Percentiles rank a stretch among this genome's conserved stretches.
Evolutionary conservation across 2,329 filamentous ascomycete species (phyloP).

Genomic region (Colletotrichum sp.): DNA sequence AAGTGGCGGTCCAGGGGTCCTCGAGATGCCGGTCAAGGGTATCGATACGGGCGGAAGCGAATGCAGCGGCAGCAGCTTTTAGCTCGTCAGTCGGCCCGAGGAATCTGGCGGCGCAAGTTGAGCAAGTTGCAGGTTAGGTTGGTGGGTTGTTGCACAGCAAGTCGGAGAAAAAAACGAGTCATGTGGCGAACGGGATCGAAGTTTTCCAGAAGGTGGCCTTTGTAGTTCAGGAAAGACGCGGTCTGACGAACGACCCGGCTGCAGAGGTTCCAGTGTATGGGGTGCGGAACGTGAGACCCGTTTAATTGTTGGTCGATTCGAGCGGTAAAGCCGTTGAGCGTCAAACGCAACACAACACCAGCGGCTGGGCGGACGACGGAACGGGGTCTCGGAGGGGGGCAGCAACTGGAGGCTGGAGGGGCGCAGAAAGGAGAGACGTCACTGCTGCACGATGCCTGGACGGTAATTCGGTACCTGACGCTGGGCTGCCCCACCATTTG

Average conservation of each 20-base stretch:
- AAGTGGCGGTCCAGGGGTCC: background rate
- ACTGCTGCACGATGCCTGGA: conserved; percentile 6
- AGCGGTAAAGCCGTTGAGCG: conserved; percentile 1
- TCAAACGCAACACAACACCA: background rate
- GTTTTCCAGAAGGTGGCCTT: background rate
- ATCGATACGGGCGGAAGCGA: background rate
- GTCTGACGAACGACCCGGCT: background rate
- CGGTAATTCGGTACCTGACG: conserved; percentile 3
- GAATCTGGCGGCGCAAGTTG: background rate
- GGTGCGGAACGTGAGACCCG: conserved; percentile 11
- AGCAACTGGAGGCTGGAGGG: background rate
- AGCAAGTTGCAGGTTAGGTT: background rate
- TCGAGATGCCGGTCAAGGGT: background rate
- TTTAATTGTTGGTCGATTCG: background rate
- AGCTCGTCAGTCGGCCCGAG: background rate
- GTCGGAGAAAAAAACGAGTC: background rate
- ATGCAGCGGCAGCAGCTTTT: background rate
- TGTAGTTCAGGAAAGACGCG: background rate
- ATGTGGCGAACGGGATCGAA: background rate
- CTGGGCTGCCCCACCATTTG: conserved; percentile 1
- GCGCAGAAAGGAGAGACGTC: conserved; percentile 7
- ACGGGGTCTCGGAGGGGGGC: background rate
- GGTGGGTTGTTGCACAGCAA: background rate
- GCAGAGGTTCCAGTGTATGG: background rate
- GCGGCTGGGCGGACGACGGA: background rate